Percentiles rank a stretch among this genome's conserved stretches.
phyloP scores from a whole-genome alignment of 352 stramenopile species.

The Pythium inflatum region DNA sequence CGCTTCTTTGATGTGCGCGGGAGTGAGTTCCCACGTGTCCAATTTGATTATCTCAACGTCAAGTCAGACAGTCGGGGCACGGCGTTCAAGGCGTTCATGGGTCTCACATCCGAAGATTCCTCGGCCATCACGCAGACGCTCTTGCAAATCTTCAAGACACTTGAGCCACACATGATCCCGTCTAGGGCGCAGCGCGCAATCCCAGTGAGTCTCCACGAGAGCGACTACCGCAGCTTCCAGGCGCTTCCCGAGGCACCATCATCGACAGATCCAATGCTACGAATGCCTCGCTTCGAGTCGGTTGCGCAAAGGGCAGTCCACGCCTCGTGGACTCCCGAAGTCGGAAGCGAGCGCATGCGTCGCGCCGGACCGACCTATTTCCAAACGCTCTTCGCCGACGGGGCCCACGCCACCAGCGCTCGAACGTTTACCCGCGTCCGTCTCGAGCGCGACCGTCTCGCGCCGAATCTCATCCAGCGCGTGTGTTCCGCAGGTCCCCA shows the following conservation, averaged over 20 bases:
- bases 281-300: not conserved
- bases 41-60: not conserved
- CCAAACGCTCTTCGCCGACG: not conserved
- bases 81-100: not conserved
- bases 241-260: not conserved
- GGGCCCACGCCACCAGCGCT: no score
- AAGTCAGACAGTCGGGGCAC: not conserved
- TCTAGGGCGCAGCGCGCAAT: not conserved
- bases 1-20: not conserved
- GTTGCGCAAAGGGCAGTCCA: not conserved
- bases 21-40: not conserved
- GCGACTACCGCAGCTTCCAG: not conserved
- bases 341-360: not conserved
- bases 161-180: not conserved
- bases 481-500: not conserved
- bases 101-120: not conserved
- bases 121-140: not conserved
- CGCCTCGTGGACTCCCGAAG: not conserved
- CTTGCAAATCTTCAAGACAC: not conserved
- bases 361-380: not conserved
- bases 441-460: conserved; percentile 3
- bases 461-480: not conserved
- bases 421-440: not conserved
- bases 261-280: not conserved
- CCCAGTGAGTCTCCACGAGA: not conserved